A percentile compares a stretch with the other conserved stretches of the same genome.
Conservation (phyloP, 139 green algal species). For the Closterium sp. region DNA sequence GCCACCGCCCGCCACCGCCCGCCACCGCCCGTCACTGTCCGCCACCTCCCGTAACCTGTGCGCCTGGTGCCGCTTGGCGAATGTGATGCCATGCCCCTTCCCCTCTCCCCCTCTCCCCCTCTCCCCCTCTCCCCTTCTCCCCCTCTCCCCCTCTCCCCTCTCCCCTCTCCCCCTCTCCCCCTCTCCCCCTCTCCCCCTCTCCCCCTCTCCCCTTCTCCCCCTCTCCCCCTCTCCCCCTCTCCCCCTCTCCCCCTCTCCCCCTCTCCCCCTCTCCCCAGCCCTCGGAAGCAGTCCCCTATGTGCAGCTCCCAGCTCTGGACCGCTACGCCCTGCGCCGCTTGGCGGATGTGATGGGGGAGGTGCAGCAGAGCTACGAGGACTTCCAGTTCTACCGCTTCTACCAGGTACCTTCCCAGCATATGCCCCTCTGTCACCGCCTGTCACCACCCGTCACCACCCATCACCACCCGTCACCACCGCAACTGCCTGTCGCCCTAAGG, state of each 20-base stretch:
- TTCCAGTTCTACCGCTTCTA: conserved; percentile 67
- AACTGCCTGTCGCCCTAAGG: too few species aligned
- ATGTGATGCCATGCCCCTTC: neutral
- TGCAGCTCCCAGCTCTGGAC: conserved; percentile 70
- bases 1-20: too few species aligned
- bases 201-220: neutral
- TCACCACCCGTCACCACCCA: too few species aligned
- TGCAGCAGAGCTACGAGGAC: conserved; percentile 69
- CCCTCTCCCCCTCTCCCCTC: neutral
- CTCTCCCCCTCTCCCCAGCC: neutral
- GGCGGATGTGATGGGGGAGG: conserved; percentile 58
- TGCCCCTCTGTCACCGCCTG: too few species aligned
- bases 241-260: neutral
- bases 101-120: neutral
- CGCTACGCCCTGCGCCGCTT: conserved; percentile 58
- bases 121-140: neutral
- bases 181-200: neutral
- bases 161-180: neutral
- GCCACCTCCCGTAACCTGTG: too few species aligned
- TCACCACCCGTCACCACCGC: too few species aligned
- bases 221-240: neutral
- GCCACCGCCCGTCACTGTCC: too few species aligned
- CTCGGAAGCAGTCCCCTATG: conserved; percentile 38
- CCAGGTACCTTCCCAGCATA: conserved; percentile 16
- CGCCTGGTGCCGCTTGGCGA: too few species aligned